Evolutionary conservation across 164 flowering plant genomes (phyloP), one percentile per base, ranked within the genome.

Genomic region (Stephania japonica): DNA sequence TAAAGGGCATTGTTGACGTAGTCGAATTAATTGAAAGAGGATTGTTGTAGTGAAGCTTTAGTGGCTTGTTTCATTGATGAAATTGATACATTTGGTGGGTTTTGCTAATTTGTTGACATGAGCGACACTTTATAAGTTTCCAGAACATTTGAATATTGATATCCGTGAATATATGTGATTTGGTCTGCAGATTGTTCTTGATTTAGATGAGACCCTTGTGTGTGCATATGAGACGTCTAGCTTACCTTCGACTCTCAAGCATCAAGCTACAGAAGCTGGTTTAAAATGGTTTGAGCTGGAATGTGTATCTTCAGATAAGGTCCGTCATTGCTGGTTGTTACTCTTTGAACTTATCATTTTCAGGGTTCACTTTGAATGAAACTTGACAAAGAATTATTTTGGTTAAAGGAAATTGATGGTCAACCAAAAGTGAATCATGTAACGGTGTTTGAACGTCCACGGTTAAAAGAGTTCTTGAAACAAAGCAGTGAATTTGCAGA

Each of bases 381-480:
- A 44, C 47, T 71, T 32, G 16, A 68, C 43, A 24, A 67, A 63
- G 70, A 6, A 1, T 59, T 32, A 65, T 32, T 38, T 68, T 42
- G 23, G 56, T 68, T 87, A 79, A 86, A 95, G 99, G 98, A 90
- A 78, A 73, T 49, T 81, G 96, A 93, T 65, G 98, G 98, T 71
- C 88, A 87, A 70, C 90, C 93, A 26, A 91, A 89, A 84, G 81
- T 93, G 83, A 93, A 82, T 85, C 90, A 93, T 71, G 93, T 95
- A 13, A 95, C 99, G 3, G 99, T 95, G 70, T 95, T 95, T 87
- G 99, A 95, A 78, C 96, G 99, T 59, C 99, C 99, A 2, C 97
- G 98, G 43, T 81, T 95, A 83, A 86, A 80, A 5, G 91, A 95
- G 59, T 95, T 95, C 80, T 81, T 95, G 38, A 80, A 83, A 67